These are phyloP conservation scores for Eleusine coracana DNA, from an alignment of 176 grass and related monocot species.

Conservation along the genomic window DNA sequence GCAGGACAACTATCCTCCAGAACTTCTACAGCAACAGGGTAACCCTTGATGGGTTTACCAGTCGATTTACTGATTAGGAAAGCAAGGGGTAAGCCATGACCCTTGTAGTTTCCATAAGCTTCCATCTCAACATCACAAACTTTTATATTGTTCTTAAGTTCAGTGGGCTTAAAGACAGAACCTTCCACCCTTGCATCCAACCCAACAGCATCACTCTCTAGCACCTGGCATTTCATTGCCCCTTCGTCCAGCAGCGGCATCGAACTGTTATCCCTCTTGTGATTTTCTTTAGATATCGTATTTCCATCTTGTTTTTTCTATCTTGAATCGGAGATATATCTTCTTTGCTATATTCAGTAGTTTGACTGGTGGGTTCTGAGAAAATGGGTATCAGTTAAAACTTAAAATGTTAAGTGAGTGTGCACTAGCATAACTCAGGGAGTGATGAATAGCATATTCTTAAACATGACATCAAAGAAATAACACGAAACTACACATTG, in stretches of 20 bases:
- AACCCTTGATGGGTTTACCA: constrained; percentile 63
- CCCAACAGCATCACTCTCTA: constrained; percentile 32
- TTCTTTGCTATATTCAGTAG: constrained; percentile 45
- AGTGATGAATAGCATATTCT: constrained; percentile 11
- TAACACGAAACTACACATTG: constrained; percentile 17
- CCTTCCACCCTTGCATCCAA: constrained; percentile 35
- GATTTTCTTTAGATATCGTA: constrained; percentile 22
- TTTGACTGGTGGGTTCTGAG: constrained; percentile 39
- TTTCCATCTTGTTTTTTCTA: constrained; percentile 44
- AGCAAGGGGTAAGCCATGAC: constrained; percentile 61
- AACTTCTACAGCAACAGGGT: constrained; percentile 67
- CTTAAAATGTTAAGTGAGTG: constrained; percentile 25
- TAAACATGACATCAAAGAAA: constrained; percentile 2
- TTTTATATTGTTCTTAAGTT: constrained; percentile 33
- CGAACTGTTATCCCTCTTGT: constrained; percentile 32
- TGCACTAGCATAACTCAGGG: constrained; percentile 12
- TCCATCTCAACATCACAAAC: constrained; percentile 74
- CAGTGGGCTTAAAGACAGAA: constrained; percentile 36
- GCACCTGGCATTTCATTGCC: constrained; percentile 38
- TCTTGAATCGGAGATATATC: constrained; percentile 16
- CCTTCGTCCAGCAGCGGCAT: constrained; percentile 24
- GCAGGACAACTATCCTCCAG: constrained; percentile 59
- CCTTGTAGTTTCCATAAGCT: constrained; percentile 67
- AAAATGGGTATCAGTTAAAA: constrained; percentile 30
- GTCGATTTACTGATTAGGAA: constrained; percentile 84